phyloP scores from a whole-genome alignment of 805 yeast species.

The Tetrapisispora pingtungensis region DNA sequence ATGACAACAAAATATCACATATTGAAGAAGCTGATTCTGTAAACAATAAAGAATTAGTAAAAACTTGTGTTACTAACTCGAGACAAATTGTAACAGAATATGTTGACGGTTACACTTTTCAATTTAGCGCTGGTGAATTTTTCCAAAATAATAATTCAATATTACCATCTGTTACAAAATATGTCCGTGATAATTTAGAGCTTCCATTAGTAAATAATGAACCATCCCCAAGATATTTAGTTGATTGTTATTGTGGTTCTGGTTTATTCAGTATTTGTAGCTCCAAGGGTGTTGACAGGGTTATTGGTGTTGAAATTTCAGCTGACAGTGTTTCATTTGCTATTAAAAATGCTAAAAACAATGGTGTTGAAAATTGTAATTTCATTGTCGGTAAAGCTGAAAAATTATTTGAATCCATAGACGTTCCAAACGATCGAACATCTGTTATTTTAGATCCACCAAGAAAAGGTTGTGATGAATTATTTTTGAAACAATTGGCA shows the following conservation, averaged over 20 bases:
- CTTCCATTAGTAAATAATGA: conserved; percentile 36
- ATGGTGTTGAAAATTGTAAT: conserved; percentile 65
- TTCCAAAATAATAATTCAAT: conserved; percentile 94
- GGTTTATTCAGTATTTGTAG: conserved; percentile 88
- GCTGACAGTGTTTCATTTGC: conserved; percentile 90
- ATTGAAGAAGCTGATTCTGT: conserved; percentile 25
- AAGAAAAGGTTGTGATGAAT: conserved; percentile 90
- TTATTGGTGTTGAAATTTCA: conserved; percentile 88
- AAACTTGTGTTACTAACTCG: conserved; percentile 69
- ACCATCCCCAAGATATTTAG: conserved; percentile 48
- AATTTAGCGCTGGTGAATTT: conserved; percentile 90
- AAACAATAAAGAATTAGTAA: conserved; percentile 32
- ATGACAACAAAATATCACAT: conserved; percentile 30
- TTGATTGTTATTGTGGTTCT: conserved; percentile 94
- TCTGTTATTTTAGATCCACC: conserved; percentile 95
- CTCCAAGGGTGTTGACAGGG: conserved; percentile 68
- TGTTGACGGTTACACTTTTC: conserved; percentile 65
- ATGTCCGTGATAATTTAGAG: conserved; percentile 63
- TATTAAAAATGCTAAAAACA: conserved; percentile 62
- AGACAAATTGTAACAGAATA: conserved; percentile 74
- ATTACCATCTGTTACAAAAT: conserved; percentile 69
- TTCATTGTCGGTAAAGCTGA: conserved; percentile 92
- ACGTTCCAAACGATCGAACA: conserved; percentile 65
- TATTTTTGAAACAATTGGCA: conserved; percentile 75
- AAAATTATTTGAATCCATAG: conserved; percentile 67